Conservation (phyloP, 352 stramenopile species). For the Phytophthora cryptogea region DNA sequence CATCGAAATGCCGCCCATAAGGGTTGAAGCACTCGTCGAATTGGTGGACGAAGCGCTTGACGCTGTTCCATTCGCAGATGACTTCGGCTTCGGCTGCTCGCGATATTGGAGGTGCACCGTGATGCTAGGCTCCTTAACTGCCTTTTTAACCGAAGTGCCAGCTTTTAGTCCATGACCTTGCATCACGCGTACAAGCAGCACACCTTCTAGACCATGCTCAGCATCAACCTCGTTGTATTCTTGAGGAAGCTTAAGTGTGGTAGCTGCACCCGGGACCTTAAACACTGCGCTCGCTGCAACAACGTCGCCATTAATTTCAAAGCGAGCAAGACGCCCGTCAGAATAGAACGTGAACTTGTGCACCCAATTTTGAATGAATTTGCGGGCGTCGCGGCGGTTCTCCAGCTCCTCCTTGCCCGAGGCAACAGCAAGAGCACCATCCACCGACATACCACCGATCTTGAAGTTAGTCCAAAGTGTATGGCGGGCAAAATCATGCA, state of each 20-base stretch:
- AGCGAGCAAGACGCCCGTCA: constrained; percentile 79
- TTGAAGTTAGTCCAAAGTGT: constrained; percentile 89
- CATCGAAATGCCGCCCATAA: constrained; percentile 69
- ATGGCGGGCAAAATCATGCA: constrained; percentile 80
- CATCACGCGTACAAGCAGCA: constrained; percentile 78
- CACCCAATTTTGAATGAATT: constrained; percentile 91
- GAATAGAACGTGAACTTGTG: constrained; percentile 91
- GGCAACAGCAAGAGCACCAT: constrained; percentile 83
- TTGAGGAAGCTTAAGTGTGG: constrained; percentile 86
- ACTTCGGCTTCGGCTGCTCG: constrained; percentile 52
- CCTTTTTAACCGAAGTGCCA: constrained; percentile 67
- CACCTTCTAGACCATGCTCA: constrained; percentile 69
- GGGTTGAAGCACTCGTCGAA: constrained; percentile 21
- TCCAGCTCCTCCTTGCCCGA: constrained; percentile 88
- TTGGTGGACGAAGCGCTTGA: constrained; percentile 24
- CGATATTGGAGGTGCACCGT: constrained; percentile 62
- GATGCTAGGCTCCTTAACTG: constrained; percentile 70
- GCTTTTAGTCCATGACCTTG: constrained; percentile 82
- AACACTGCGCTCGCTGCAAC: constrained; percentile 87
- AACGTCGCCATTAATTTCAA: constrained; percentile 90
- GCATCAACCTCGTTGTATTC: constrained; percentile 89
- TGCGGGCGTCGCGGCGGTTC: constrained; percentile 80
- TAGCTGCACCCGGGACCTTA: constrained; percentile 83
- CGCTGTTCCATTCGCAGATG: constrained; percentile 34
- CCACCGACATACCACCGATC: constrained; percentile 81